Evolutionary conservation across 352 stramenopile species (phyloP), one percentile per base, ranked within the genome.

Genomic region (Halophytophthora batemanensis): DNA sequence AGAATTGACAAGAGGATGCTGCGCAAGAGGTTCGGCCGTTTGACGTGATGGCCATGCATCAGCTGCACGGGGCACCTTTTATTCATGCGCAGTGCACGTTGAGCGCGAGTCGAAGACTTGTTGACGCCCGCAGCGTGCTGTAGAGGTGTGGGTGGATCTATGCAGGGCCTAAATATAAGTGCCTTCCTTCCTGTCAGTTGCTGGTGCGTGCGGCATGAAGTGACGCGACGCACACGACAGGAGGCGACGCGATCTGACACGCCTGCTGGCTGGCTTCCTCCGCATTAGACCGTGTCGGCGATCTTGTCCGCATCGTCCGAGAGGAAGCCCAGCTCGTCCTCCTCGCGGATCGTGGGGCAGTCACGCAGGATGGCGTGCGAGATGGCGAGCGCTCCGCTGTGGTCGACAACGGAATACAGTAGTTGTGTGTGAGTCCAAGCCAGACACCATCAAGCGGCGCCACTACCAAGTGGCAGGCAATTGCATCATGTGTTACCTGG

Each of bases 281-380:
- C 54, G 17, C 22, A 25, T 73, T 84, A 90, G 31, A 90, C 80
- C 6, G 75, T 85, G 45, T 90, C 75, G 4, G 77, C 80, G 50
- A 90, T 77, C 65, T 88, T 74, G 60, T 73, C 74, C 11, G 39
- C 60, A 7, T 88, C 78, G 42, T 75, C 67, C 33, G 70, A 81
- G 35, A 92, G 50, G 52, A 94, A 94, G 15, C 83, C 83, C 14
- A 91, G 64, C 49, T 94, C 83, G 54, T 93, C 80, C 48, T 94
- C 83, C 31, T 92, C 79, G 15, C 77, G 68, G 40, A 89, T 72
- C 15, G 69, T 69, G 31, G 79, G 77, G 49, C 77, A 90, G 50
- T 94, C 81, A 28, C 83, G 83, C 42, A 94, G 63, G 50, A 92
- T 85, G 33, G 81, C 69, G 61, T 94, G 83, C 38, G 79, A 84